These are phyloP conservation scores for Candida ficus DNA, from an alignment of 805 yeast genomes.

Conservation along the genomic window DNA sequence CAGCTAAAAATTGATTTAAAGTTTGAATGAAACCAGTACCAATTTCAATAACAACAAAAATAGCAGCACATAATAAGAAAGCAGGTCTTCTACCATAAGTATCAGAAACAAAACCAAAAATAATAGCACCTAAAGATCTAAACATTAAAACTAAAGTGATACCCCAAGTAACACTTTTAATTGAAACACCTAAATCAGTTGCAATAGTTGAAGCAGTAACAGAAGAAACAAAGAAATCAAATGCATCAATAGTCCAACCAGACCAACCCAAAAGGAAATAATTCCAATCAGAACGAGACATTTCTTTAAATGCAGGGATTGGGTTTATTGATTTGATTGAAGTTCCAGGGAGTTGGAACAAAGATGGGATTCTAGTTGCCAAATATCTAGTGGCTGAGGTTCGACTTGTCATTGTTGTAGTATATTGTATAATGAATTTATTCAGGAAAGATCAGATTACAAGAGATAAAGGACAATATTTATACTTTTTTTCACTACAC, in stretches of 20 bases:
- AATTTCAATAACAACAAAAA: constrained; percentile 53
- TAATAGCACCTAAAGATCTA: constrained; percentile 15
- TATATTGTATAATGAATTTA: too few species aligned
- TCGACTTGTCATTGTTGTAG: not conserved
- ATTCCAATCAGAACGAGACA: constrained; percentile 44
- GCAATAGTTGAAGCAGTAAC: constrained; percentile 51
- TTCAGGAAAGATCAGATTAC: not conserved
- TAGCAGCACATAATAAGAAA: constrained; percentile 43
- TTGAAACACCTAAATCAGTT: constrained; percentile 35
- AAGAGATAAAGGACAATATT: too few species aligned
- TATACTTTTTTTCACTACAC: too few species aligned
- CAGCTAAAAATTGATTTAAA: constrained; percentile 51
- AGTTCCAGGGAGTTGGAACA: constrained; percentile 24
- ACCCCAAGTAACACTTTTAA: constrained; percentile 63
- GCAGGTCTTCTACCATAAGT: constrained; percentile 67
- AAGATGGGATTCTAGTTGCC: constrained; percentile 24
- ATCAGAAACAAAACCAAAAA: constrained; percentile 58
- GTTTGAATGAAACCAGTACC: constrained; percentile 64
- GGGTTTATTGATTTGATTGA: constrained; percentile 34
- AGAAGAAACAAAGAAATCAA: constrained; percentile 64
- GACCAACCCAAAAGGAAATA: constrained; percentile 53
- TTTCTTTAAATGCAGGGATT: constrained; percentile 33
- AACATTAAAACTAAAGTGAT: constrained; percentile 65
- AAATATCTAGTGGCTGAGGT: constrained; percentile 15
- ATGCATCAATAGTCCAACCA: constrained; percentile 71